Conservation (phyloP, 305 asterid genomes). For the Fraxinus sp. region DNA sequence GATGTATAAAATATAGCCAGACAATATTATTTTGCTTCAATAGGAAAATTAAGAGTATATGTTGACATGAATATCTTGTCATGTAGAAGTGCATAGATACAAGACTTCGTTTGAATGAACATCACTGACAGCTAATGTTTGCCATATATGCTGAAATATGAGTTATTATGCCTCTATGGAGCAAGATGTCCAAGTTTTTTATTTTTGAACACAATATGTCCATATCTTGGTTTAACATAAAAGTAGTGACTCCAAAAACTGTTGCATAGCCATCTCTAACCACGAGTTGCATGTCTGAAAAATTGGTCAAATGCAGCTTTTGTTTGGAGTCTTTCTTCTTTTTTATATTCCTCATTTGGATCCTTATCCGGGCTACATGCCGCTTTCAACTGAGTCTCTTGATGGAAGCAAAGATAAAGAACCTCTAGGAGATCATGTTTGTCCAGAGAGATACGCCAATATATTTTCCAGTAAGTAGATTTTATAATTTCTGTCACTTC, state of each 20-base stretch:
- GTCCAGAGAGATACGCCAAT: slow-evolving; percentile 80
- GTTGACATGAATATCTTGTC: slow-evolving; percentile 3
- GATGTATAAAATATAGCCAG: slow-evolving; percentile 10
- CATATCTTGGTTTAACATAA: slow-evolving; percentile 10
- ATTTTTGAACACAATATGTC: not conserved
- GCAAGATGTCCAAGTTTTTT: slow-evolving; percentile 1
- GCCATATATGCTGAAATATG: not conserved
- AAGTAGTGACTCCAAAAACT: not conserved
- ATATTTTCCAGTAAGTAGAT: slow-evolving; percentile 60
- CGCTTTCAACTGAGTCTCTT: slow-evolving; percentile 48
- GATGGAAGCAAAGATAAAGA: slow-evolving; percentile 48
- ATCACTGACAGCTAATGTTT: slow-evolving; percentile 16
- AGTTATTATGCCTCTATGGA: slow-evolving; percentile 13
- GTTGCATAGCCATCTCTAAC: not conserved
- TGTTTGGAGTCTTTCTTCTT: slow-evolving; percentile 64
- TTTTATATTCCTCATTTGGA: slow-evolving; percentile 65
- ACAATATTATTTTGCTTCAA: slow-evolving; percentile 10
- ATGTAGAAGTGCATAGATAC: slow-evolving; percentile 7
- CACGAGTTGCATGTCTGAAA: slow-evolving; percentile 19
- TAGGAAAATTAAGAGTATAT: not conserved
- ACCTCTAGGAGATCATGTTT: slow-evolving; percentile 56
- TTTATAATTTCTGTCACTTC: slow-evolving; percentile 13
- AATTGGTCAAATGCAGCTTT: slow-evolving; percentile 45
- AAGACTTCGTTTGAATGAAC: slow-evolving; percentile 1
- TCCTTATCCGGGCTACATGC: slow-evolving; percentile 66